Evolutionary conservation across 75 land plant genomes (phyloP).

Genomic region (Pseudotsuga menziesii): DNA sequence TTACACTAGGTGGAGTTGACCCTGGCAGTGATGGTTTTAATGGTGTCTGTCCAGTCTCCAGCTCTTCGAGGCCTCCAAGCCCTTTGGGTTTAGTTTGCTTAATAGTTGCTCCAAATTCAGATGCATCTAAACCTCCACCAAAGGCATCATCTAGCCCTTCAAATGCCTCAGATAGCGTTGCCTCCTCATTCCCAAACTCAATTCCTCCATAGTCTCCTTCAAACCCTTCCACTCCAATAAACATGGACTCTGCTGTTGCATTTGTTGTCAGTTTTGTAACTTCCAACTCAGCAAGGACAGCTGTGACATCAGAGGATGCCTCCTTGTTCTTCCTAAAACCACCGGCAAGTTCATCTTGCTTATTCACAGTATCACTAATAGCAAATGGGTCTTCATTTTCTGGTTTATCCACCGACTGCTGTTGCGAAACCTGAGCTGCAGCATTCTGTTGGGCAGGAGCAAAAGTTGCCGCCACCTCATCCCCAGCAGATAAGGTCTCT

Average conservation of each 20-base stretch:
- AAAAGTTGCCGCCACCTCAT: slow-evolving; percentile 67
- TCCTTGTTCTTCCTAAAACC: slow-evolving; percentile 84
- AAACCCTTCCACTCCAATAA: slow-evolving; percentile 78
- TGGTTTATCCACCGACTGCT: slow-evolving; percentile 21
- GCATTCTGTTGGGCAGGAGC: slow-evolving; percentile 34
- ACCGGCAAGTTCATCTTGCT: slow-evolving; percentile 59
- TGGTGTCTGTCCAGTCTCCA: slow-evolving; percentile 29
- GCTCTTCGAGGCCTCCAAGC: slow-evolving; percentile 69
- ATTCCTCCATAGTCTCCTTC: slow-evolving; percentile 97
- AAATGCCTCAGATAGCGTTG: slow-evolving; percentile 69
- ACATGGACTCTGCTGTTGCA: slow-evolving; percentile 46
- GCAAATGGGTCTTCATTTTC: slow-evolving; percentile 86
- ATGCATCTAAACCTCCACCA: slow-evolving; percentile 95
- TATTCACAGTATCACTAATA: slow-evolving; percentile 72
- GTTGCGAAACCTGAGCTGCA: slow-evolving; percentile 12
- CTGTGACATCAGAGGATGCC: slow-evolving; percentile 46
- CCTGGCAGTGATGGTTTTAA: slow-evolving; percentile 7
- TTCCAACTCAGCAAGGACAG: slow-evolving; percentile 77
- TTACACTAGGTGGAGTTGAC: slow-evolving; percentile 32
- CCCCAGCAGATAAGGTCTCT: slow-evolving; percentile 87
- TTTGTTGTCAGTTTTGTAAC: slow-evolving; percentile 73
- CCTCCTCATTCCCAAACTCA: slow-evolving; percentile 68
- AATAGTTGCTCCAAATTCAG: slow-evolving; percentile 66
- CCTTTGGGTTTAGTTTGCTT: slow-evolving; percentile 30
- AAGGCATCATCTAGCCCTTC: slow-evolving; percentile 78